Evolutionary conservation across 2,329 filamentous ascomycete species (phyloP).

Genomic region (Metarhizium brunneum): DNA sequence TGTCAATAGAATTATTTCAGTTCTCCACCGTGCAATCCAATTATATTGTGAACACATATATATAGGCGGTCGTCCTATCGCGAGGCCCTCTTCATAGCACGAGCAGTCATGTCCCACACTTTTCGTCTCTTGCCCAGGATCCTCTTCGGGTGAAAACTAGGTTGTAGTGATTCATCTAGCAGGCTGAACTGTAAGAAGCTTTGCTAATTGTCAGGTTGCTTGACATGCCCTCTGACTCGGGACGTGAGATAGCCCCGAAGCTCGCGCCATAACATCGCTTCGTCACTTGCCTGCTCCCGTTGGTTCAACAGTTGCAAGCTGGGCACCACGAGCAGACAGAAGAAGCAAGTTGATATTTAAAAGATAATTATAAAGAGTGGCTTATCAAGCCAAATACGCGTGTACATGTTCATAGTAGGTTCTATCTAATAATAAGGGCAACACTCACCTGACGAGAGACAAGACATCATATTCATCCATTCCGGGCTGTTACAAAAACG

Average conservation of each 20-base stretch:
- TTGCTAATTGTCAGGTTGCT: no score
- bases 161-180: no score
- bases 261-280: neutral
- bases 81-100: no score
- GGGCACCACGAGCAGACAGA: neutral
- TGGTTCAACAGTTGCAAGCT: neutral
- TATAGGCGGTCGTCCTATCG: no score
- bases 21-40: no score
- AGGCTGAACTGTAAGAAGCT: neutral
- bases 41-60: no score
- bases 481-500: neutral
- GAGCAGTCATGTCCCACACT: no score
- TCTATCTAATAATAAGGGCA: neutral
- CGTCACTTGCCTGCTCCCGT: neutral
- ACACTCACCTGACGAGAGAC: neutral
- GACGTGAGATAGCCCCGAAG: neutral
- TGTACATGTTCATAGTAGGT: neutral
- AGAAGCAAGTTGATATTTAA: neutral
- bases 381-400: neutral
- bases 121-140: no score
- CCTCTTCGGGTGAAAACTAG: no score
- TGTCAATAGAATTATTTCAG: no score
- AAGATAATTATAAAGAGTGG: neutral
- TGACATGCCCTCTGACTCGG: neutral
- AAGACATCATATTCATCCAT: neutral